Evolutionary conservation across 495 filamentous ascomycete genomes (phyloP), one percentile per base, ranked within the genome.

Genomic region (Talaromyces stipitatus): DNA sequence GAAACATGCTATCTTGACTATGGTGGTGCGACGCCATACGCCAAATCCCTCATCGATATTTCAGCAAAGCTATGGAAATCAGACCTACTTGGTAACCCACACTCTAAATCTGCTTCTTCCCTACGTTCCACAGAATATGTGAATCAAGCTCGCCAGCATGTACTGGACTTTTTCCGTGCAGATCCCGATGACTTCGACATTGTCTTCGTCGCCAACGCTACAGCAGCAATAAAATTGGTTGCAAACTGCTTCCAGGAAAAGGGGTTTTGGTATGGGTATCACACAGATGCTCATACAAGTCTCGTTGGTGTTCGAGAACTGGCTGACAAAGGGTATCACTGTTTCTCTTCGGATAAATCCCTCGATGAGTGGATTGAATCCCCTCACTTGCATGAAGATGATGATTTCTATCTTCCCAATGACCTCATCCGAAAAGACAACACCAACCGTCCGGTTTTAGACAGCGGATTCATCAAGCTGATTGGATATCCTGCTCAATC

Each of bases 401-500:
- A 47, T 38, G 5, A 16, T 9, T 3, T n/a, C n/a, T 11, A 53
- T 50, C 59, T 29, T 60, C 63, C 57, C 66, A 66, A 47, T 61
- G 68, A 57, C 32, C 59, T 24, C 56, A 62, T 11, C 60, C 59
- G 6, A 18, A 2, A 24, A 9, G 9, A 46, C 22, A 5, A 2
- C 43, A 55, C 16, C n/a, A 22, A 18, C 26, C 16, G 27, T 2
- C 33, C 2, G 33, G 6, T 45, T 3, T 60, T 65, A 46, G 22
- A 27, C 22, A 43, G 41, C 28, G 56, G 46, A 30, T 60, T 58
- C 3, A 62, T 85, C 26, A 80, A 80, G 1, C 69, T 92, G 12
- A 89, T 91, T 62, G 86, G 83, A 12, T 92, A 86, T 67, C 88
- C 89, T 11, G 89, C 82, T 4, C 88, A 91, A 66, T 89, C 85